Base-by-base conservation (phyloP, 139 green algal genomes). In the Yamagishiella unicocca region DNA sequence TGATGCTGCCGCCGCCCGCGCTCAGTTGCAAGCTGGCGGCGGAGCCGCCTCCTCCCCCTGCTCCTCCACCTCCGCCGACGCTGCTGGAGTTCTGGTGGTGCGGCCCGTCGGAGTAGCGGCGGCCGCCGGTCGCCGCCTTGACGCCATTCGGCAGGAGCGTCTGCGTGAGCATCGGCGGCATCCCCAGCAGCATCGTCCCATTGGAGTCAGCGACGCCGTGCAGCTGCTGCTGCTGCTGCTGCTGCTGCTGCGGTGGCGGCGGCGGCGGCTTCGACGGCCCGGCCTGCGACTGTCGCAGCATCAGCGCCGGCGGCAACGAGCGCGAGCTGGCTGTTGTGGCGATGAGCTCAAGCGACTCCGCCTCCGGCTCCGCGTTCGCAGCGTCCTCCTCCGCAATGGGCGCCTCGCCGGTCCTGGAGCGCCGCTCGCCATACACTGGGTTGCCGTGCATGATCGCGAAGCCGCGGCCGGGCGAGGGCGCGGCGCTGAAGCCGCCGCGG, bases 371-470 rank as follows among this genome's bases (percentile, higher is more conserved):
- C 10, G n/a, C 43, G 43, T 64, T 19, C 43, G 25, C 29, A 0
- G 35, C 75, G 21, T 45, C 46, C 0, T 71, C 75, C 55, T 83
- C 75, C 6, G 50, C 53, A 24, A 83, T 84, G 24, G 77, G 1
- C 37, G 24, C 77, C 40, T 55, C 54, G 24, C 77, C 53, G 27
- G 55, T 42, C 77, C 55, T 8, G 8, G 75, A 53, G 7, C 46
- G 74, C 38, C 43, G 53, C 35, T 21, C 24, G 21, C 35, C 31
- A 38, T 46, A 85, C 40, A 85, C 33, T 7, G 79, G 79, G 79
- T 85, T 85, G 40, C 79, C 58, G 21, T 85, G 79, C 40, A 85
- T 42, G 37, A 43, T 67, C 19, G 31, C 40, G 21, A 85, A 85
- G 5, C 79, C 79, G 43, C 61, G 79, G 61, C n/a, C 12, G 2